Conservation (phyloP, 2,329 filamentous ascomycete species). For the Phaeomoniella chlamydospora region DNA sequence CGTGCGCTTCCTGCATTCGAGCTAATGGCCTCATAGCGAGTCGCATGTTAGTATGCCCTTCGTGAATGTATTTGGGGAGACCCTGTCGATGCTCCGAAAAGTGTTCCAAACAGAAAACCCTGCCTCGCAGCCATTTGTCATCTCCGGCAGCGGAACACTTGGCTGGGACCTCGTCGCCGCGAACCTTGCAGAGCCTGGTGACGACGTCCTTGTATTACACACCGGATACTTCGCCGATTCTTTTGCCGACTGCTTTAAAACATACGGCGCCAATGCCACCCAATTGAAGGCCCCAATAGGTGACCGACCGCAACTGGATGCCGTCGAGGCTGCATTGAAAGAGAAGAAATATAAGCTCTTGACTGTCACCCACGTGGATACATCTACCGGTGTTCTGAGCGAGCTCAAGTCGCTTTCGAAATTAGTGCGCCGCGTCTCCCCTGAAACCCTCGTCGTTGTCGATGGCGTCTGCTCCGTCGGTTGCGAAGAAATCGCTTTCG, state of each 20-base stretch:
- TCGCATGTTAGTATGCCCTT: slow-evolving; percentile 85
- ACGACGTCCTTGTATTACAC: slow-evolving; percentile 83
- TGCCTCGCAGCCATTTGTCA: slow-evolving; percentile 74
- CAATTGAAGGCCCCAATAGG: slow-evolving; percentile 84
- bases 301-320: slow-evolving; percentile 67
- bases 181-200: slow-evolving; percentile 78
- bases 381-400: slow-evolving; percentile 87
- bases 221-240: slow-evolving; percentile 95
- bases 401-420: slow-evolving; percentile 76
- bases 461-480: slow-evolving; percentile 97
- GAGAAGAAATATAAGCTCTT: slow-evolving; percentile 88
- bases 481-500: slow-evolving; percentile 89
- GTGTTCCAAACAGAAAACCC: slow-evolving; percentile 84
- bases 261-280: slow-evolving; percentile 80
- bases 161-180: slow-evolving; percentile 96
- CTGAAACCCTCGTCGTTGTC: slow-evolving; percentile 79
- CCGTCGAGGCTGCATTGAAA: slow-evolving; percentile 77
- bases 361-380: slow-evolving; percentile 94
- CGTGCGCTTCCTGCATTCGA: slow-evolving; percentile 4
- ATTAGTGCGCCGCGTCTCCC: slow-evolving; percentile 72
- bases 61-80: slow-evolving; percentile 81
- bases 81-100: slow-evolving; percentile 72
- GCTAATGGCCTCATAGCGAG: slow-evolving; percentile 44
- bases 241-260: slow-evolving; percentile 81
- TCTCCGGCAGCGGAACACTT: slow-evolving; percentile 87